Conservation (phyloP, 176 grass and related monocot species). For the Cenchrus purpureus region DNA sequence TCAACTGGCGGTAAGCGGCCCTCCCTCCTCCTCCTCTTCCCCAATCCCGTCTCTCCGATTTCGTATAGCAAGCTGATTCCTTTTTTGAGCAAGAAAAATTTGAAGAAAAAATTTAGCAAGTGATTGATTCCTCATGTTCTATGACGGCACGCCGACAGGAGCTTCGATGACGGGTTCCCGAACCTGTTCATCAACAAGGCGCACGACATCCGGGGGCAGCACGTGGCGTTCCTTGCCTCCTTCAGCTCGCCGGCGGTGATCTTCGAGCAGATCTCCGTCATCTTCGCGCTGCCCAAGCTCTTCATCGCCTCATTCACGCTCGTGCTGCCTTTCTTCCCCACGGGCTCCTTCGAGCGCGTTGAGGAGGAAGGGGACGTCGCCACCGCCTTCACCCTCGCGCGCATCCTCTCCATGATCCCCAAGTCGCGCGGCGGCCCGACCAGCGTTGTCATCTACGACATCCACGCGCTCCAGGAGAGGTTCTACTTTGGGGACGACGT, state of each 20-base stretch:
- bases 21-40: neutral
- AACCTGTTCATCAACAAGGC: conserved; percentile 96
- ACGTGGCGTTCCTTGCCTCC: conserved; percentile 96
- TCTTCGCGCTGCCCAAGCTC: conserved; percentile 87
- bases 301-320: conserved; percentile 93
- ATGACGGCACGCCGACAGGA: conserved; percentile 44
- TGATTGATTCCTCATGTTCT: neutral
- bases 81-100: too few species aligned
- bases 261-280: conserved; percentile 93
- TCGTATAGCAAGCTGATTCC: neutral
- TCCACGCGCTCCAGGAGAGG: conserved; percentile 87
- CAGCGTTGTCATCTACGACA: conserved; percentile 95
- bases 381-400: conserved; percentile 90
- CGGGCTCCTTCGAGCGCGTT: conserved; percentile 92
- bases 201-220: conserved; percentile 83
- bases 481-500: conserved; percentile 83
- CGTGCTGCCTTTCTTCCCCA: conserved; percentile 96
- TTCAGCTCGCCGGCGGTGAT: conserved; percentile 89
- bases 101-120: too few species aligned
- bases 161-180: conserved; percentile 93
- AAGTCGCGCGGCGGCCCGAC: conserved; percentile 89
- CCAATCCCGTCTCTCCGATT: neutral
- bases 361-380: conserved; percentile 98
- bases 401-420: conserved; percentile 86
- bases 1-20: conserved; percentile 72